These are phyloP conservation scores for Dichotomocladium elegans DNA, from an alignment of 371 early-diverging fungal species.

Conservation along the genomic window DNA sequence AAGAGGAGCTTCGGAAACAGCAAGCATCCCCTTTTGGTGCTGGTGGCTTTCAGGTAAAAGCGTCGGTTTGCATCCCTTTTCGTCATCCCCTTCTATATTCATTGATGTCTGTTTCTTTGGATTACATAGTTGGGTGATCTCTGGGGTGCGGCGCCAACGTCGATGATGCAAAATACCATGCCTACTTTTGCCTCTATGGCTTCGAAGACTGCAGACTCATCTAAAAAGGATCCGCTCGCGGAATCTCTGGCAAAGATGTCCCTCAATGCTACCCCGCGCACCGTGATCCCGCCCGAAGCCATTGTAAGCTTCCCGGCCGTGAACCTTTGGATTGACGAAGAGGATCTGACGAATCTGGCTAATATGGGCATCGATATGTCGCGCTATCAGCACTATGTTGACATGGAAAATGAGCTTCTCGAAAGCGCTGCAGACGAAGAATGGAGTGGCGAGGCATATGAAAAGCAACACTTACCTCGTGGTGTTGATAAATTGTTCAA, in stretches of 20 bases:
- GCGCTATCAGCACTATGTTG: constrained; percentile 51
- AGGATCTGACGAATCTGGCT: constrained; percentile 32
- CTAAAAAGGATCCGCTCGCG: constrained; percentile 7
- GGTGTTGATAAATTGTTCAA: constrained; percentile 81
- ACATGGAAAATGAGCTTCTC: constrained; percentile 32
- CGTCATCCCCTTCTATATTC: too few relatives aligned
- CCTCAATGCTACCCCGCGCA: neutral
- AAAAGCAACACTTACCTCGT: constrained; percentile 64
- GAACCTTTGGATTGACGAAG: constrained; percentile 63
- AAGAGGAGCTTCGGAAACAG: constrained; percentile 23
- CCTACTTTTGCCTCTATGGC: constrained; percentile 11
- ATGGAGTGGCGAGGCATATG: constrained; percentile 84
- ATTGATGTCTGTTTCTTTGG: too few relatives aligned
- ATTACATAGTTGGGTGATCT: constrained; percentile 36
- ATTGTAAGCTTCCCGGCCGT: constrained; percentile 53
- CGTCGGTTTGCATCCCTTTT: too few relatives aligned
- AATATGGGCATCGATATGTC: constrained; percentile 29
- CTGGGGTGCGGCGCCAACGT: constrained; percentile 21
- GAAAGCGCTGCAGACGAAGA: constrained; percentile 30
- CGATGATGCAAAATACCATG: neutral
- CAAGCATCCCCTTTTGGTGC: constrained; percentile 22
- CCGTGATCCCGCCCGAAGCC: neutral
- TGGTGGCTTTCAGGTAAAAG: constrained; percentile 20
- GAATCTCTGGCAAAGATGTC: constrained; percentile 9
- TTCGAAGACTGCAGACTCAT: constrained; percentile 2